phyloP scores from a whole-genome alignment of 257 asterid species.

The Solanum stenotomum region DNA sequence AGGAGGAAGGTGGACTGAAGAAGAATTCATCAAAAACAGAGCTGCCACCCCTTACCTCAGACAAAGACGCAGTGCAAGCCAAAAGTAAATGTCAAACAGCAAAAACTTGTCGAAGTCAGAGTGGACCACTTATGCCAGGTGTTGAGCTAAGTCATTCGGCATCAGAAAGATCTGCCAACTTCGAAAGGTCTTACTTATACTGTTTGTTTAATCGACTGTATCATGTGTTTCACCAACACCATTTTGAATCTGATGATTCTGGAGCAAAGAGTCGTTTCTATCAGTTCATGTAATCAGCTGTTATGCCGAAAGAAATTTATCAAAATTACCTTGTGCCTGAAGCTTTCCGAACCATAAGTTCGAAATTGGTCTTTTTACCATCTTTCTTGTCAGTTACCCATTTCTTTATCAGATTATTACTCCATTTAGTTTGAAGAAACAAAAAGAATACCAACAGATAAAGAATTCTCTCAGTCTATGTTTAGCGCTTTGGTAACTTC shows the following conservation, averaged over 20 bases:
- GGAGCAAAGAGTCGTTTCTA: background rate
- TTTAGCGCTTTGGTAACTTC: background rate
- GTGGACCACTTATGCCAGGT: constrained; percentile 89
- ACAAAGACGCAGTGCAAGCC: constrained; percentile 42
- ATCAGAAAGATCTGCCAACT: constrained; percentile 52
- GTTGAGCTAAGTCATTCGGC: constrained; percentile 48
- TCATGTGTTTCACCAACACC: background rate
- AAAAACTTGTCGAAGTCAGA: constrained; percentile 63
- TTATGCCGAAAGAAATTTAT: background rate
- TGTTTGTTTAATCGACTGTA: background rate
- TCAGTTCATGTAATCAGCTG: background rate
- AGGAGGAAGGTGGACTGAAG: constrained; percentile 20
- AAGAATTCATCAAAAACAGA: constrained; percentile 45
- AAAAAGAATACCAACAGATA: background rate
- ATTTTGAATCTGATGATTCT: background rate
- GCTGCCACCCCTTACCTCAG: constrained; percentile 31
- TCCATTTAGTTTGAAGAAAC: background rate
- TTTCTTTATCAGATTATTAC: background rate
- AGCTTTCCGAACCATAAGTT: background rate
- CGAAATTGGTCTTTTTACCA: background rate
- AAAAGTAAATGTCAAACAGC: constrained; percentile 44
- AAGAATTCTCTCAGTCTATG: background rate
- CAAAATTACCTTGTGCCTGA: background rate
- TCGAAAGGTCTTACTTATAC: constrained; percentile 54
- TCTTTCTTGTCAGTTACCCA: background rate